Evolutionary conservation across 805 yeast species (phyloP), one percentile per base, ranked within the genome.

Genomic region (Yarrowia sp.): DNA sequence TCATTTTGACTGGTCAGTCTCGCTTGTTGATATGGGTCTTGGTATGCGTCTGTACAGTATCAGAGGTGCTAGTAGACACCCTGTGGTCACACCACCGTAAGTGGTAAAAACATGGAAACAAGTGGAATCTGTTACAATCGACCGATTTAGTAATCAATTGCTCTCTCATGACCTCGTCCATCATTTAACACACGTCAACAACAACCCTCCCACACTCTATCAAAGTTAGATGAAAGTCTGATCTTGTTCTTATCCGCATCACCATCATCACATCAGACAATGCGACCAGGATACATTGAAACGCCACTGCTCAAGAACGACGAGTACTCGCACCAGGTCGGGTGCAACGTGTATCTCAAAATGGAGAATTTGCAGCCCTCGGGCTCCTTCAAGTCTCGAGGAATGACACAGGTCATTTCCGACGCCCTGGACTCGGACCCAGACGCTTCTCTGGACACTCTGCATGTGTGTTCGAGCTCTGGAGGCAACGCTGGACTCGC

Each of bases 401-500:
- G 97, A 69, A 95, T 97, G 43, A 55, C 73, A 78, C 61, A 80
- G 77, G 58, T 50, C 55, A 56, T 83, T 24, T 56, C 85, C 71
- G 71, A 88, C 71, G 79, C 80, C 0, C 52, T 94, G 92, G 74
- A 93, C 40, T 46, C 43, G 17, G 56, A 46, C 61, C 68, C 67
- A 4, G 34, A 55, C 24, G 70, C 71, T 2, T 49, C 60, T 15
- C 66, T 46, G 13, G 50, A 50, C 30, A 61, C 43, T 24, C 70
- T 70, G 8, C 75, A 74, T 60, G 73, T 92, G 71, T 89, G 91
- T 77, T 96, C 97, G 0, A 92, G 96, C 73, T 91, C 97, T 19
- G 98, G 97, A 4, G 98, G 98, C 44, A 94, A 94, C 77, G 98
- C 96, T 70, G 98, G 98, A 2, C 94, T 92, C 73, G 98, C 98